These are phyloP conservation scores for Lactarius indigo DNA, from an alignment of 768 basidiomycete genomes.

Conservation along the genomic window DNA sequence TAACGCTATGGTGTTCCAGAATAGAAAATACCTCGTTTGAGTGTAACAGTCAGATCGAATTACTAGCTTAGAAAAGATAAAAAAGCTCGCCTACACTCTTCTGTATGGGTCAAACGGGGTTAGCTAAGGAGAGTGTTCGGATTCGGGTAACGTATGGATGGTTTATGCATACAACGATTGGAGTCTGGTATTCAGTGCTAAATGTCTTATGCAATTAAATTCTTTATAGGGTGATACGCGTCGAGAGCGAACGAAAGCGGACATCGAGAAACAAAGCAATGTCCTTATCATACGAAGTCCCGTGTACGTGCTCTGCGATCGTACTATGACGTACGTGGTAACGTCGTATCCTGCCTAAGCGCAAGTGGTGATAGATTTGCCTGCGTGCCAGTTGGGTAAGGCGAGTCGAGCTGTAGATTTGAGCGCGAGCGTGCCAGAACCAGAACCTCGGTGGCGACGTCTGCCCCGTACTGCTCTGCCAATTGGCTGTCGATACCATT, in stretches of 20 bases:
- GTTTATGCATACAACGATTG: slow-evolving; percentile 5
- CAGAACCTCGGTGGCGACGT: slow-evolving; percentile 57
- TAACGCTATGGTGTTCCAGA: neutral
- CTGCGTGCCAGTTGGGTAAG: slow-evolving; percentile 26
- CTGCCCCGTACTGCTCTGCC: slow-evolving; percentile 67
- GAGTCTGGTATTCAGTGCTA: neutral
- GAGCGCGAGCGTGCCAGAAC: slow-evolving; percentile 54
- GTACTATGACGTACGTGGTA: neutral
- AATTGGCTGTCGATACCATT: slow-evolving; percentile 50
- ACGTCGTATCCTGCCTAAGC: neutral
- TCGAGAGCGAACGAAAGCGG: neutral
- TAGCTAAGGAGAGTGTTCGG: neutral
- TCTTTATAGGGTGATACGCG: neutral
- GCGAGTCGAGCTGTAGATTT: slow-evolving; percentile 41
- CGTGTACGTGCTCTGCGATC: neutral
- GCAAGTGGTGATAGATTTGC: neutral
- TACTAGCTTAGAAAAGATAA: neutral
- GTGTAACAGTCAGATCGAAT: neutral
- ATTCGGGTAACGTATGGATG: neutral
- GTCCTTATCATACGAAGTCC: neutral
- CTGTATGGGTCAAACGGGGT: neutral
- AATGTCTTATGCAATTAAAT: neutral
- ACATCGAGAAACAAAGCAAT: neutral
- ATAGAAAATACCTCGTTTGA: neutral
- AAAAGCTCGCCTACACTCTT: neutral